These are phyloP conservation scores for Bipolaris oryzae DNA, from an alignment of 2,329 filamentous ascomycete species.

Conservation along the genomic window DNA sequence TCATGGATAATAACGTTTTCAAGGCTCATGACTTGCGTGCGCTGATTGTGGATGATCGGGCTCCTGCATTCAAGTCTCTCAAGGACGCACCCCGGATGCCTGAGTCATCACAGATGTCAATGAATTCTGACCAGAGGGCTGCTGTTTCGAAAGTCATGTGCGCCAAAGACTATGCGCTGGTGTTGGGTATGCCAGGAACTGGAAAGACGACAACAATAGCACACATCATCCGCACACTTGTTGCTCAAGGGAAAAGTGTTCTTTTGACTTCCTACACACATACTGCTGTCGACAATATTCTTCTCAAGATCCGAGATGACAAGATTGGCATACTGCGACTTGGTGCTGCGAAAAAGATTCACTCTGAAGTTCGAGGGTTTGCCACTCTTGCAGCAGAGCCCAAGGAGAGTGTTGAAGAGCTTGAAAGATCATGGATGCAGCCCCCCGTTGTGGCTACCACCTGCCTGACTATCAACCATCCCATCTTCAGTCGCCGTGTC, in stretches of 20 bases:
- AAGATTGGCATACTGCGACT: slow-evolving; percentile 82
- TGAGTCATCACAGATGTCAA: slow-evolving; percentile 61
- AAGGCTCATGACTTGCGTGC: slow-evolving; percentile 74
- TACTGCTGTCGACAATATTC: slow-evolving; percentile 96
- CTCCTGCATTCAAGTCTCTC: slow-evolving; percentile 73
- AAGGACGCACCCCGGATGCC: slow-evolving; percentile 67
- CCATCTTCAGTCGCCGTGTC: slow-evolving; percentile 82
- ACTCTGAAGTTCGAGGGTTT: slow-evolving; percentile 85
- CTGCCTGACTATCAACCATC: slow-evolving; percentile 88
- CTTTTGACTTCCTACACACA: slow-evolving; percentile 95
- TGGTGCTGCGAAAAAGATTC: slow-evolving; percentile 82
- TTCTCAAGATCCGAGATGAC: slow-evolving; percentile 85
- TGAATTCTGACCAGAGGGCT: slow-evolving; percentile 85
- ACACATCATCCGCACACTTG: slow-evolving; percentile 90
- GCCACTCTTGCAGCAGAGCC: slow-evolving; percentile 76
- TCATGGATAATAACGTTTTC: slow-evolving; percentile 81
- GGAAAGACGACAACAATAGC: slow-evolving; percentile 98
- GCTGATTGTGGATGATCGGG: slow-evolving; percentile 77
- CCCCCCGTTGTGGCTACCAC: slow-evolving; percentile 93
- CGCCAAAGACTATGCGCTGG: slow-evolving; percentile 92
- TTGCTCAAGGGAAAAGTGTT: slow-evolving; percentile 88
- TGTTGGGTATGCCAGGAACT: slow-evolving; percentile 96
- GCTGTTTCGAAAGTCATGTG: slow-evolving; percentile 96
- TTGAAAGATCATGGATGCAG: slow-evolving; percentile 81
- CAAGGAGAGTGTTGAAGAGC: slow-evolving; percentile 79